Percentiles rank a stretch among this genome's conserved stretches.
Conservation (phyloP, 2,329 filamentous ascomycete genomes). For the Phyllosticta ampelicida region DNA sequence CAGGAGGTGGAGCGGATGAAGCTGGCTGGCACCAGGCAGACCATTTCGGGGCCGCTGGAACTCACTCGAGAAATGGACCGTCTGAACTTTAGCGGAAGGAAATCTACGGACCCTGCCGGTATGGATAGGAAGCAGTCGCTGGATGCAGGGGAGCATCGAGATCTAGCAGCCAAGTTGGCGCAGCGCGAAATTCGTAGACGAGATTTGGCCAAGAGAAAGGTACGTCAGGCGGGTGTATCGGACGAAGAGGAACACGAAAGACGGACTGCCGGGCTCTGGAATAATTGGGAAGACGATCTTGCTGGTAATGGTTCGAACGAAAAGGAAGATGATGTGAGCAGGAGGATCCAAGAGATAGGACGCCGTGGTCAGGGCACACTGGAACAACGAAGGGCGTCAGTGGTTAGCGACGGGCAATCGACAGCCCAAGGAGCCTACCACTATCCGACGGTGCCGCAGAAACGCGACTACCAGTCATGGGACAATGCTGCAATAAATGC, state of each 20-base stretch:
- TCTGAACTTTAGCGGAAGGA: conserved; percentile 9
- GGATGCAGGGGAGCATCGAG: conserved; percentile 23
- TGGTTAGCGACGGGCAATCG: not conserved
- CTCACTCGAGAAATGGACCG: conserved; percentile 15
- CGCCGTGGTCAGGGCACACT: conserved; percentile 22
- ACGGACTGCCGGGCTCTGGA: conserved; percentile 43
- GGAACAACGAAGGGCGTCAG: conserved; percentile 18
- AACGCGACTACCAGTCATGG: conserved; percentile 25
- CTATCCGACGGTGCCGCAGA: conserved; percentile 36
- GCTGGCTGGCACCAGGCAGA: conserved; percentile 15
- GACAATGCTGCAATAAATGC: conserved; percentile 17
- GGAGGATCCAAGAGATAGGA: conserved; percentile 42
- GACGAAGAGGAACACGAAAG: conserved; percentile 48
- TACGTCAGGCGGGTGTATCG: conserved; percentile 46
- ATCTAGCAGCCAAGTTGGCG: conserved; percentile 24
- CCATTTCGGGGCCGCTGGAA: conserved; percentile 17
- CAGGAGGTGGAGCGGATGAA: conserved; percentile 31
- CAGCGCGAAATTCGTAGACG: conserved; percentile 26
- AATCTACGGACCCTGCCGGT: conserved; percentile 14
- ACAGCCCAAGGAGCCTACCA: conserved; percentile 23
- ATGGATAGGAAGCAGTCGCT: conserved; percentile 20
- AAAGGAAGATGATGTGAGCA: conserved; percentile 37
- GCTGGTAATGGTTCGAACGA: conserved; percentile 17
- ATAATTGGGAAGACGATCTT: conserved; percentile 39
- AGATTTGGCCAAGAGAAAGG: conserved; percentile 17